A percentile compares a stretch with the other conserved stretches of the same genome.
Conservation (phyloP, 2,329 filamentous ascomycete genomes). For the Cercospora sojina region DNA sequence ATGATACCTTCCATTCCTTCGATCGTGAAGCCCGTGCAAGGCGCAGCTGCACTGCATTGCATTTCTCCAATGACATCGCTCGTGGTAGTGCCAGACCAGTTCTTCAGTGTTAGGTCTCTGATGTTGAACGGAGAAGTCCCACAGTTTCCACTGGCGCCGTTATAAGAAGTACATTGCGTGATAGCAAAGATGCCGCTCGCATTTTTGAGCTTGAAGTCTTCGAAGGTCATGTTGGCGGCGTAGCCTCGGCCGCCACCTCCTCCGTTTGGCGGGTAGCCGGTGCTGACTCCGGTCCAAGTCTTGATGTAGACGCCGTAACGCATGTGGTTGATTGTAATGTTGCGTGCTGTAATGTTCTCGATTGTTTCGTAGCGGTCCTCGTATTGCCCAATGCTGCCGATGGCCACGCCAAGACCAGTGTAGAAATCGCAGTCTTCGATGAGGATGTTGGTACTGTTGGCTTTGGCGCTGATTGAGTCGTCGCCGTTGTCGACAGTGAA, state of each 20-base stretch:
- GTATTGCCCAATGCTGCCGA: slow-evolving; percentile 60
- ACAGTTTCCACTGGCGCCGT: slow-evolving; percentile 26
- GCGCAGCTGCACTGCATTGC: slow-evolving; percentile 31
- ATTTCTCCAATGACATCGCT: slow-evolving; percentile 26
- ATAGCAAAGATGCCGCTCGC: slow-evolving; percentile 28
- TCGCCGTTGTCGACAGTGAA: slow-evolving; percentile 55
- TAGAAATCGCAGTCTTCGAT: slow-evolving; percentile 52
- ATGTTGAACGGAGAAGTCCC: slow-evolving; percentile 42
- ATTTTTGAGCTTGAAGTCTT: slow-evolving; percentile 34
- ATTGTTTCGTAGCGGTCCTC: slow-evolving; percentile 50
- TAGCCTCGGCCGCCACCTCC: slow-evolving; percentile 56
- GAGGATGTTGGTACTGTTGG: slow-evolving; percentile 55
- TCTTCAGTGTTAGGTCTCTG: slow-evolving; percentile 34
- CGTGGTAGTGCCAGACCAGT: slow-evolving; percentile 34
- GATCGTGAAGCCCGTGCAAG: slow-evolving; percentile 26
- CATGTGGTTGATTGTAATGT: slow-evolving; percentile 38
- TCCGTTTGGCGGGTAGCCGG: slow-evolving; percentile 56
- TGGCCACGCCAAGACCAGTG: slow-evolving; percentile 53
- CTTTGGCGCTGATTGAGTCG: slow-evolving; percentile 55
- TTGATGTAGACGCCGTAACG: slow-evolving; percentile 44
- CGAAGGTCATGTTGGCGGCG: slow-evolving; percentile 40
- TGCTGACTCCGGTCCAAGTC: slow-evolving; percentile 56
- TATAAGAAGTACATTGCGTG: slow-evolving; percentile 32
- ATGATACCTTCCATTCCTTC: slow-evolving; percentile 15
- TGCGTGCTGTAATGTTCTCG: slow-evolving; percentile 50